A percentile compares a stretch with the other conserved stretches of the same genome.
Evolutionary conservation across 805 yeast species (phyloP).

Genomic region (Alloascoidea africana): DNA sequence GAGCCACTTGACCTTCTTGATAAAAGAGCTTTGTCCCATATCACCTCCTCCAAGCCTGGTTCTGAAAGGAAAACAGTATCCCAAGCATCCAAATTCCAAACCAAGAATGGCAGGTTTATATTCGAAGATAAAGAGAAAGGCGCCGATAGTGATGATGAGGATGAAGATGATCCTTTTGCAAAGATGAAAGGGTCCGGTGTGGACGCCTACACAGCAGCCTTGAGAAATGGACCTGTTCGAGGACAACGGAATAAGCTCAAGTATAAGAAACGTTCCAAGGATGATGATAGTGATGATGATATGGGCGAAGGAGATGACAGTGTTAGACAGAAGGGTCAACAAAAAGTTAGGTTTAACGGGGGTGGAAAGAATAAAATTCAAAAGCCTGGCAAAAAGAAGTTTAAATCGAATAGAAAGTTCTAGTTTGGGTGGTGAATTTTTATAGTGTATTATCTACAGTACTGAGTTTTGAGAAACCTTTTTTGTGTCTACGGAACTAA

Average conservation of each 20-base stretch:
- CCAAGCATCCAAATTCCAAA: conserved; percentile 17
- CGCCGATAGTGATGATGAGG: conserved; percentile 16
- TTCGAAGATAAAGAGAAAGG: conserved; percentile 28
- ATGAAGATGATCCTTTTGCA: conserved; percentile 5
- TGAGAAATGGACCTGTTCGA: conserved; percentile 82
- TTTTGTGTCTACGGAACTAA: too few species aligned
- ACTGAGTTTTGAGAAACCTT: too few species aligned
- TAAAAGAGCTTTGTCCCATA: conserved; percentile 68
- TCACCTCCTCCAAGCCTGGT: conserved; percentile 80
- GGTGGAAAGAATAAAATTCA: conserved; percentile 4
- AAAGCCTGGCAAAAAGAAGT: neutral
- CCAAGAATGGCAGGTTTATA: conserved; percentile 50
- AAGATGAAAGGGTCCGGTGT: conserved; percentile 37
- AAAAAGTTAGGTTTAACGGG: too few species aligned
- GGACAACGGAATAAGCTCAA: conserved; percentile 88
- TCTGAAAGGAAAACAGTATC: conserved; percentile 24
- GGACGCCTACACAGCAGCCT: conserved; percentile 89
- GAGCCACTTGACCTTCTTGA: conserved; percentile 83
- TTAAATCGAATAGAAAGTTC: conserved; percentile 1
- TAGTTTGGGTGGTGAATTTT: too few species aligned
- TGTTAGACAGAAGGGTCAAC: neutral
- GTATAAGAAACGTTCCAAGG: conserved; percentile 51
- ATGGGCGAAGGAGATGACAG: conserved; percentile 30
- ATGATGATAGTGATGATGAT: conserved; percentile 36
- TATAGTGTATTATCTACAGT: too few species aligned